Conservation (phyloP, 805 yeast genomes). For the Candida tibetensis region DNA sequence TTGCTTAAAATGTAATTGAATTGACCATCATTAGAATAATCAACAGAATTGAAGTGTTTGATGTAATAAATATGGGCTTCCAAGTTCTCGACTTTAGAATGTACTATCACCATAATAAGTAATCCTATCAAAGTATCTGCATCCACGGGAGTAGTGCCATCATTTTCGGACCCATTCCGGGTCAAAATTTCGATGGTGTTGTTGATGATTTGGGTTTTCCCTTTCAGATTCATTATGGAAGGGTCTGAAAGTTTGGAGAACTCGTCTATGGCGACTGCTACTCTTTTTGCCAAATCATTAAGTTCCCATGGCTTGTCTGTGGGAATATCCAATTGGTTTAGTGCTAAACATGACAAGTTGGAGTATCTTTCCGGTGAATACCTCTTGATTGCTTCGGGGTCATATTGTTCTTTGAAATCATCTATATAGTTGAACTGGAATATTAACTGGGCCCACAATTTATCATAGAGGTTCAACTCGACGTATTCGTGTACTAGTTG, state of each 20-base stretch:
- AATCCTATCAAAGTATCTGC: conserved; percentile 82
- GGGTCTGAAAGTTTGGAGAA: conserved; percentile 48
- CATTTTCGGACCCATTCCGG: neutral
- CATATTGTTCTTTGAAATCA: conserved; percentile 18
- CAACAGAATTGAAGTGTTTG: conserved; percentile 50
- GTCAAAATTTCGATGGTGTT: conserved; percentile 55
- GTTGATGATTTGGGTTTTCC: conserved; percentile 48
- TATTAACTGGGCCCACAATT: conserved; percentile 54
- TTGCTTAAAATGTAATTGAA: conserved; percentile 79
- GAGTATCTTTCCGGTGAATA: conserved; percentile 33
- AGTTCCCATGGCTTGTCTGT: conserved; percentile 38
- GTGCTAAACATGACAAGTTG: conserved; percentile 38
- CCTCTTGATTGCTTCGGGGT: conserved; percentile 23
- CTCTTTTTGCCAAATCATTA: conserved; percentile 35
- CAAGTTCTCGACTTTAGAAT: conserved; percentile 56
- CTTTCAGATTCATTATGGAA: conserved; percentile 36
- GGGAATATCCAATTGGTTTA: conserved; percentile 52
- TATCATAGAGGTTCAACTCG: conserved; percentile 65
- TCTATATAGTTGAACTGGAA: conserved; percentile 31
- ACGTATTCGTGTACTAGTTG: conserved; percentile 65
- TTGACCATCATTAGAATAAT: conserved; percentile 47
- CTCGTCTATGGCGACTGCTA: conserved; percentile 49
- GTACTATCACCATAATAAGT: conserved; percentile 65
- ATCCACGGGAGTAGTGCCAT: conserved; percentile 41
- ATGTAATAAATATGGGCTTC: conserved; percentile 67